These are phyloP conservation scores for Colletotrichum eleusines DNA, from an alignment of 2,329 filamentous ascomycete genomes.

Conservation along the genomic window DNA sequence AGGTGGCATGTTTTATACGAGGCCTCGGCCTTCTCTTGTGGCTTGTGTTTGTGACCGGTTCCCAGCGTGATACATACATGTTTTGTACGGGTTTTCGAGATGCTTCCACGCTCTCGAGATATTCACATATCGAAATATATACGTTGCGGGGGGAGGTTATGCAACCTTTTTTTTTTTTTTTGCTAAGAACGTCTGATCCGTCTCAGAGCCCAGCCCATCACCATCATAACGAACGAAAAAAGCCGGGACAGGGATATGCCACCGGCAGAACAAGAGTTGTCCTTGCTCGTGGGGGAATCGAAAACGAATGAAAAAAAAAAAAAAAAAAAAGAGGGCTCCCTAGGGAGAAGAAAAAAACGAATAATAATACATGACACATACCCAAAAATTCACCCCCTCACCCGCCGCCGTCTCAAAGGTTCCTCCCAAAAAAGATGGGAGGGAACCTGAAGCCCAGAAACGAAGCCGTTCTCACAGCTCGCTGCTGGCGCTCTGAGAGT, in stretches of 20 bases:
- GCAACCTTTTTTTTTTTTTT: too few relatives aligned
- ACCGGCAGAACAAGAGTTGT: background rate
- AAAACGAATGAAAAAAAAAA: background rate
- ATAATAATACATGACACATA: constrained; percentile 8
- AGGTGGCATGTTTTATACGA: background rate
- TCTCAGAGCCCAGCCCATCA: background rate
- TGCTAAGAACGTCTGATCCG: too few relatives aligned
- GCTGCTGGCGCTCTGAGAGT: constrained; percentile 4
- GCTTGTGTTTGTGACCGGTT: background rate
- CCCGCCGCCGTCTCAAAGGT: constrained; percentile 3
- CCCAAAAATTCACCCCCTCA: constrained; percentile 22
- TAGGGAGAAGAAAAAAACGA: constrained; percentile 7
- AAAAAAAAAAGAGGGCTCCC: background rate
- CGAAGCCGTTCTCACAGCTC: constrained; percentile 5
- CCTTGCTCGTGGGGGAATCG: background rate
- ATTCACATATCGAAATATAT: background rate
- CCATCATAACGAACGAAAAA: constrained; percentile 6
- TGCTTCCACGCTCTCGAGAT: background rate
- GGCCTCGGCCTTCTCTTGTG: background rate
- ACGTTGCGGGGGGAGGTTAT: background rate
- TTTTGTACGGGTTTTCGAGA: constrained; percentile 9
- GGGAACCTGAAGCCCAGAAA: too few relatives aligned
- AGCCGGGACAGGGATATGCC: background rate
- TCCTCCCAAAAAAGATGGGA: background rate
- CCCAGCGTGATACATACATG: background rate